Base-by-base conservation (phyloP, 106 monocot species). In the Acorus gramineus region DNA sequence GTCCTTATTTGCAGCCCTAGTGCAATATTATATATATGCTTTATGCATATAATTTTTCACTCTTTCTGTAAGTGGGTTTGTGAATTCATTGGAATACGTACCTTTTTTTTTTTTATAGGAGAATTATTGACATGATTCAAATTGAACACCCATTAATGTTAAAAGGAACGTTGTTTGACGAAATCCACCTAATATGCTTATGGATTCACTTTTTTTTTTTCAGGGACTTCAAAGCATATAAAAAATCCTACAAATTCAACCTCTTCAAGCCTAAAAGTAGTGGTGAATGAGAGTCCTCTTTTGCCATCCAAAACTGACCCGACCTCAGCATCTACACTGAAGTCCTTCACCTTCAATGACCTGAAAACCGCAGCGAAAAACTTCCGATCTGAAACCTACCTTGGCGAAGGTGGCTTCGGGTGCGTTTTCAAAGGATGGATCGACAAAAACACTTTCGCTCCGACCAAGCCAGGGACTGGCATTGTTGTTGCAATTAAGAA, bases 371-470 rank as follows among this genome's bases (percentile, higher is more conserved):
- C 93, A 1, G 77, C 93, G 3, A 85, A 59, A 67, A 93, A 93
- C 76, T 93, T 93, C 64, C 78, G 93, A 4, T 79, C 88, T 8
- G 89, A 80, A 3, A 75, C 82, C 11, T 82, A 70, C 70, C 80
- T 93, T 7, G 93, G 93, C 0, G 93, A 93, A 78, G 93, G 93
- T 53, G 93, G 88, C 10, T 93, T 93, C 59, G 93, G 93, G 47
- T 83, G 82, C 52, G 93, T 93, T 28, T 93, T 81, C 78, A 93
- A 93, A 66, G 93, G 93, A 4, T 89, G 88, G 93, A 89, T 93
- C 50, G 85, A 93, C 61, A 83, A 83, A 66, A 76, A 76, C 52
- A 89, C 85, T 11, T 67, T 66, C 14, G 69, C 73, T 55, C 93
- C 93, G 4, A 72, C 77, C 0, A 85, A 52, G 69, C 85, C 88